A percentile compares a stretch with the other conserved stretches of the same genome.
Conservation (phyloP, 129 eudicot species). For the Ambrosia trifida region DNA sequence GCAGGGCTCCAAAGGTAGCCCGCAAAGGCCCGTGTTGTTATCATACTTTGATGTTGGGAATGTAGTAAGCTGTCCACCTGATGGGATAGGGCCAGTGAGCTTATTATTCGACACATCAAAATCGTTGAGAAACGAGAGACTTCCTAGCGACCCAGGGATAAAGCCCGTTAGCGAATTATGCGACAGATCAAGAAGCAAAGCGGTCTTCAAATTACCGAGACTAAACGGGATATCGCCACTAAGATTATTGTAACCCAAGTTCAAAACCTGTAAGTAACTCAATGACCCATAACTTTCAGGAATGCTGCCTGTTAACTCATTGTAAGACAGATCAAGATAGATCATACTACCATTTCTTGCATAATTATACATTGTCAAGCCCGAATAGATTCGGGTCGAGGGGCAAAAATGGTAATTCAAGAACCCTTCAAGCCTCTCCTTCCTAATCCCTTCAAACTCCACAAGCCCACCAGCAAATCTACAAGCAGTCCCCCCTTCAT, state of each 20-base stretch:
- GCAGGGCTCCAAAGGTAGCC: conserved; percentile 72
- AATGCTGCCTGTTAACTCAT: conserved; percentile 55
- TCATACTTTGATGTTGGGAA: conserved; percentile 75
- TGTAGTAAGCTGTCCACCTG: conserved; percentile 86
- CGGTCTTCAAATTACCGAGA: conserved; percentile 60
- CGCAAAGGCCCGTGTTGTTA: conserved; percentile 79
- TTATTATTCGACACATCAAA: conserved; percentile 83
- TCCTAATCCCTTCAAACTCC: conserved; percentile 74
- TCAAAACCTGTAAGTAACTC: conserved; percentile 63
- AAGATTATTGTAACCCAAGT: conserved; percentile 72
- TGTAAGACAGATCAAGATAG: conserved; percentile 83
- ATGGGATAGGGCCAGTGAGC: conserved; percentile 65
- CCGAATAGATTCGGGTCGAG: conserved; percentile 70
- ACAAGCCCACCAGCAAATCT: conserved; percentile 88
- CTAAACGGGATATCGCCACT: conserved; percentile 64
- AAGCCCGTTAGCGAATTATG: conserved; percentile 64
- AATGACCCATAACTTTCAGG: conserved; percentile 70
- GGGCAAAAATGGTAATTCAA: conserved; percentile 82
- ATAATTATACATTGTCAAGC: conserved; percentile 71
- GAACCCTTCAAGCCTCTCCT: conserved; percentile 54
- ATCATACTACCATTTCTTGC: conserved; percentile 74
- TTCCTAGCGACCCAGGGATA: conserved; percentile 74
- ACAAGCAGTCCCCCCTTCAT: conserved; percentile 85
- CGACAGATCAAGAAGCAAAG: conserved; percentile 73
- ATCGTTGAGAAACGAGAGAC: conserved; percentile 83